Percentiles rank a stretch among this genome's conserved stretches.
phyloP scores from a whole-genome alignment of 2,329 filamentous ascomycete genomes.

The Ciborinia camelliae region DNA sequence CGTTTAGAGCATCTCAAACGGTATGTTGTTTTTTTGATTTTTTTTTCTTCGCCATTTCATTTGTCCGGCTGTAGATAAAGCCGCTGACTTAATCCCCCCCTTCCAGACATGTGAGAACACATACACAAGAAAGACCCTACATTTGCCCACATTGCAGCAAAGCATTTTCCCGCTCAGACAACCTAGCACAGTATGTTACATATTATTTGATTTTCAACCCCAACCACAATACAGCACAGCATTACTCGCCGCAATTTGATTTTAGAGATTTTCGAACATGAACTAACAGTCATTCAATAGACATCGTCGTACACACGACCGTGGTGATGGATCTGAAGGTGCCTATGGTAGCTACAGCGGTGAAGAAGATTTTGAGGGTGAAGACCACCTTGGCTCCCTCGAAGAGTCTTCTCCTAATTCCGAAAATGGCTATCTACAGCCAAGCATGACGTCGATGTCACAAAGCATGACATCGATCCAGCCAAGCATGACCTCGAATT shows the following conservation, averaged over 20 bases:
- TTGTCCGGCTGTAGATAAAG: constrained; percentile 38
- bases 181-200: constrained; percentile 84
- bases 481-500: constrained; percentile 31
- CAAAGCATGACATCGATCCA: too few species aligned
- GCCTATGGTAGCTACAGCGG: constrained; percentile 56
- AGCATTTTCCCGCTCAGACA: constrained; percentile 97
- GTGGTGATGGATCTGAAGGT: constrained; percentile 63
- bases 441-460: constrained; percentile 31
- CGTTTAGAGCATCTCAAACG: constrained; percentile 98
- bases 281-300: constrained; percentile 41
- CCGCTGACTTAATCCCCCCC: constrained; percentile 47
- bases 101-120: constrained; percentile 91
- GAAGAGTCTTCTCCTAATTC: constrained; percentile 76
- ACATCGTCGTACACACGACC: constrained; percentile 79
- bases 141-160: constrained; percentile 98
- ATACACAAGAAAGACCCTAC: constrained; percentile 98
- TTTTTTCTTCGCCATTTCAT: constrained; percentile 37
- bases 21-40: constrained; percentile 61
- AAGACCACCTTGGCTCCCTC: constrained; percentile 77
- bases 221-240: constrained; percentile 22
- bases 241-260: constrained; percentile 38
- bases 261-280: constrained; percentile 18
- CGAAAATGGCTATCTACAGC: constrained; percentile 58
- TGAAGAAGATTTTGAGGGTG: constrained; percentile 76
- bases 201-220: constrained; percentile 20